Percentiles rank a stretch among this genome's conserved stretches.
Conservation (phyloP, 2,329 filamentous ascomycete species). For the Allantophomopsis cytisporea region DNA sequence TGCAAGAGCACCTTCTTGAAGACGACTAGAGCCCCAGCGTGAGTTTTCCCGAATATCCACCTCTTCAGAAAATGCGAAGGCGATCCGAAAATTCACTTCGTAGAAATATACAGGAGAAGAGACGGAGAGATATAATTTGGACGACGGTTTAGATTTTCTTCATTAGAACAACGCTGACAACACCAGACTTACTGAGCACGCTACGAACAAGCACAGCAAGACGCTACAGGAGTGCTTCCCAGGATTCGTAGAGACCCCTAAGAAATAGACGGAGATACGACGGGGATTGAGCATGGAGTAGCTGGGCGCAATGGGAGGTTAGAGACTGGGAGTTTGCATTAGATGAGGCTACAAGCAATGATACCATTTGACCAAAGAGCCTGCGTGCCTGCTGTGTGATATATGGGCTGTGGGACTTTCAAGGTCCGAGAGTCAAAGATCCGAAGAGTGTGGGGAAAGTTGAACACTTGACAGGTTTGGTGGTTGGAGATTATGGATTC, state of each 20-base stretch:
- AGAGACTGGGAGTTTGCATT: no score
- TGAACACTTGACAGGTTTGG: no score
- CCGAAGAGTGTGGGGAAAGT: no score
- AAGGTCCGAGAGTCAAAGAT: no score
- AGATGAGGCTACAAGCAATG: no score
- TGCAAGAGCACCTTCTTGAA: slow-evolving; percentile 72
- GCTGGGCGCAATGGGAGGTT: no score
- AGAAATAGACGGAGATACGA: neutral
- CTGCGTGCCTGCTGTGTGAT: no score
- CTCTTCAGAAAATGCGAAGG: neutral
- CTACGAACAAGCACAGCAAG: slow-evolving; percentile 66
- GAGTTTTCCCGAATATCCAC: slow-evolving; percentile 18
- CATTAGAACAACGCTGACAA: neutral
- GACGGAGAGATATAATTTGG: neutral
- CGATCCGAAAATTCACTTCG: neutral
- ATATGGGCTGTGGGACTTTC: no score
- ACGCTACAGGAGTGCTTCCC: slow-evolving; percentile 60
- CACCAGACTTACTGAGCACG: slow-evolving; percentile 54
- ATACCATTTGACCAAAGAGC: no score
- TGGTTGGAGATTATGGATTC: no score
- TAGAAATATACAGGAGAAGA: no score
- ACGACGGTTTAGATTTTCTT: neutral
- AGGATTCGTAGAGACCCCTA: slow-evolving; percentile 17
- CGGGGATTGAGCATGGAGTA: no score
- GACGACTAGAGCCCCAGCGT: slow-evolving; percentile 62